Evolutionary conservation across 805 yeast genomes (phyloP).

Genomic region (Pichia paraexigua): DNA sequence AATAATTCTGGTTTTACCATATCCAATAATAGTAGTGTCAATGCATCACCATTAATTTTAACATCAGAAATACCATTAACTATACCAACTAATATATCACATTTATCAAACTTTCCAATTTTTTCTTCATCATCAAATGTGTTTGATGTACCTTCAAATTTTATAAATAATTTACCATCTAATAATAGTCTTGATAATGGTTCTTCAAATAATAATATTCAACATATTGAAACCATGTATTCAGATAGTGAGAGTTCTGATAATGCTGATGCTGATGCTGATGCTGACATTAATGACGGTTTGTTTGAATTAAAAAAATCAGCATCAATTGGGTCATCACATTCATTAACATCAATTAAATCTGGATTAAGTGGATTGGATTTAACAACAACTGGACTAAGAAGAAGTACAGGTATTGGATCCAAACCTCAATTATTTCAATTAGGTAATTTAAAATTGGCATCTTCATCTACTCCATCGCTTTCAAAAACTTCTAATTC

Average conservation of each 20-base stretch:
- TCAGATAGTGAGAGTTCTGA: neutral
- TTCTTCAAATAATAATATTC: neutral
- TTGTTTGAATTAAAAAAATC: constrained; percentile 9
- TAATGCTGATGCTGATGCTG: too few relatives aligned
- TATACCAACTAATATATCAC: neutral
- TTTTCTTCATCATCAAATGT: neutral
- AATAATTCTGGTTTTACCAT: neutral
- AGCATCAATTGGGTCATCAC: constrained; percentile 15
- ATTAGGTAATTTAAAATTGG: constrained; percentile 9
- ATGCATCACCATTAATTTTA: neutral
- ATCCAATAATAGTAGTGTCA: neutral
- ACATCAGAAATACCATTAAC: neutral
- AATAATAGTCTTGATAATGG: neutral
- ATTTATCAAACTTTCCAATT: neutral
- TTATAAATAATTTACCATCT: constrained; percentile 2
- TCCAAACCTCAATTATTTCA: constrained; percentile 26
- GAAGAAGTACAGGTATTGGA: constrained; percentile 23
- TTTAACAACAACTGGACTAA: constrained; percentile 22
- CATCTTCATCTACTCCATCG: neutral
- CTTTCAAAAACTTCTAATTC: neutral
- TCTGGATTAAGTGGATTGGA: constrained; percentile 27
- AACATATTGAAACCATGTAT: constrained; percentile 2
- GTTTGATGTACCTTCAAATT: constrained; percentile 7
- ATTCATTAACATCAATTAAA: constrained; percentile 22
- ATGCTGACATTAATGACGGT: neutral